Base-by-base conservation (phyloP, 441 rosid species). In the Viola pubescens region DNA sequence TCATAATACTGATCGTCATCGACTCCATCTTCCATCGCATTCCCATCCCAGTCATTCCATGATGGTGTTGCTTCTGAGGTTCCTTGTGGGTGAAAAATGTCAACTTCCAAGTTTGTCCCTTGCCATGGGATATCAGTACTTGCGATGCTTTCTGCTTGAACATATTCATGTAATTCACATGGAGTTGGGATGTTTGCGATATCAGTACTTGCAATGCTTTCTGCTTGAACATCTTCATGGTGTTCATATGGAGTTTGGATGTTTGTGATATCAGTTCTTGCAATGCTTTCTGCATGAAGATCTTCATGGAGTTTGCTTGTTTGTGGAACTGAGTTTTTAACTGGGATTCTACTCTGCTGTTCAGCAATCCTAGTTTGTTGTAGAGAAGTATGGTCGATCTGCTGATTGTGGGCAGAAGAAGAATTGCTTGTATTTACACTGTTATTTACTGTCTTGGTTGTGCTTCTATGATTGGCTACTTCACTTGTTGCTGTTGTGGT, bases 21-120 rank as follows among this genome's bases (percentile, higher is more conserved):
- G 19, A 19, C 78, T 40, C 73, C 78, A 60, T 63, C 84, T 34
- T 38, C 61, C 37, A 56, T 64, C 60, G 73, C 79, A 53, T 67
- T 74, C 1, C 57, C 87, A 48, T 56, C 65, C 71, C 52, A 57
- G 11, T 58, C 76, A 70, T 63, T 58, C 55, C 60, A 71, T 50
- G 82, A 72, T 53, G 59, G 26, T 46, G 59, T 16, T 10, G 67
- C 50, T 57, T 75, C 79, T 0, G 45, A 62, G 7, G 48, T 68
- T 67, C 62, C 74, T 56, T 64, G 72, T 4, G 57, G 50, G 34
- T 48, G 71, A 13, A 65, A 59, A 57, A 16, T 58, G 37, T 14
- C 47, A 7, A 16, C 51, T 61, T 70, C 59, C 10, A 37, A 41
- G 16, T 16, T 45, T 37, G 46, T 63, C 62, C 48, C 68, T 64